Percentiles rank a stretch among this genome's conserved stretches.
Conservation (phyloP, 345 rosid genomes). For the Orychophragmus violaceus region DNA sequence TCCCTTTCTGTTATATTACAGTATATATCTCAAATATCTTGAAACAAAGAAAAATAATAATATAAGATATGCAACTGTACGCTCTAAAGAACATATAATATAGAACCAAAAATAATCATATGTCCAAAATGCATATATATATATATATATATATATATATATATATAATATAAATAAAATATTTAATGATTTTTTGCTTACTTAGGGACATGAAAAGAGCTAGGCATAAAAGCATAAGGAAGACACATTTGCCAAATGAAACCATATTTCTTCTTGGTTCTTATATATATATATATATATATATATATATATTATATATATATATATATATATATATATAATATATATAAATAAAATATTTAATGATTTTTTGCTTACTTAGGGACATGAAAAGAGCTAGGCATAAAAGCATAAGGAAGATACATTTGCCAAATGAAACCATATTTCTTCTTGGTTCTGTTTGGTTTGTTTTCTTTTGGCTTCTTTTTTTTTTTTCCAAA, state of each 20-base stretch:
- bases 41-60: neutral
- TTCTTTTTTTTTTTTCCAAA: neutral
- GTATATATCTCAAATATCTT: neutral
- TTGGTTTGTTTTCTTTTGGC: neutral
- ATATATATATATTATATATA: no score
- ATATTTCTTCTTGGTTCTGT: neutral
- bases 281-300: no score
- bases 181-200: neutral
- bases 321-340: neutral
- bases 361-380: conserved; percentile 4
- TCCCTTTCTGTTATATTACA: neutral
- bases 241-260: conserved; percentile 5
- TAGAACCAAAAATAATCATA: no score
- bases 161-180: neutral
- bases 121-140: no score
- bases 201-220: no score
- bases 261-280: neutral
- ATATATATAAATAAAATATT: neutral
- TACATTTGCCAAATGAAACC: conserved; percentile 6
- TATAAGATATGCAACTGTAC: neutral
- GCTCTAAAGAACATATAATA: no score
- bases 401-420: neutral
- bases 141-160: neutral
- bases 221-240: neutral
- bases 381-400: neutral